Base-by-base conservation (phyloP, 2,329 filamentous ascomycete genomes). In the Xylariaceae sp. region DNA sequence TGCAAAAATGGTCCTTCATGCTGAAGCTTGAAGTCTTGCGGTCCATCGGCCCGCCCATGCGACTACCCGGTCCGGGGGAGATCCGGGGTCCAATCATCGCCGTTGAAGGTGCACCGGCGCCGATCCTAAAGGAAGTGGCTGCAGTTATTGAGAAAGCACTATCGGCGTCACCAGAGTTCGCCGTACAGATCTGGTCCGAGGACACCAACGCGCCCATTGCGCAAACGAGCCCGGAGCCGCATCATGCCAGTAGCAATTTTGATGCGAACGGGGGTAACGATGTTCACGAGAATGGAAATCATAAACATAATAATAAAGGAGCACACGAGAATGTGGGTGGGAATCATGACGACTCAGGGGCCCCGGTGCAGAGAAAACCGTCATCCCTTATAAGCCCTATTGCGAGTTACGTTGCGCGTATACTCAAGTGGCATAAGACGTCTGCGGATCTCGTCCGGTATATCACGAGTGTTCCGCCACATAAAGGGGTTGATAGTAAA, bases 21-120 rank as follows among this genome's bases (percentile, higher is more conserved):
- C 85, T 86, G 65, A 96, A 96, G 73, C 83, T 96, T 66, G 85
- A 86, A 53, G 81, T 93, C 1, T 78, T 97, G 39, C 80, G 85
- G 13, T 86, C 85, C 62, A 90, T 97, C 64, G 88, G 88, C 51
- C 89, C 88, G 23, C 86, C 89, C 0, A 77, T 90, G 11, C 74
- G 76, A 4, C 66, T 75, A 13, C 68, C 75, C 1, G 68, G 71
- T 4, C 71, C 73, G 2, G 71, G 68, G 5, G 74, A 78, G 65
- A 76, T 78, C 5, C 83, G 92, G n/a, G 92, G 93, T 0, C 84
- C 89, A 0, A 82, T 97, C 44, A 87, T 97, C 62, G 88, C 90
- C 0, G 77, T 97, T 34, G 93, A 97, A 73, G 92, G 92, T 0
- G 80, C 88, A 15, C 82, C 87, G 59, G 64, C 71, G 5, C 68